phyloP scores from a whole-genome alignment of 495 filamentous ascomycete genomes.

The Xylaria scruposa region DNA sequence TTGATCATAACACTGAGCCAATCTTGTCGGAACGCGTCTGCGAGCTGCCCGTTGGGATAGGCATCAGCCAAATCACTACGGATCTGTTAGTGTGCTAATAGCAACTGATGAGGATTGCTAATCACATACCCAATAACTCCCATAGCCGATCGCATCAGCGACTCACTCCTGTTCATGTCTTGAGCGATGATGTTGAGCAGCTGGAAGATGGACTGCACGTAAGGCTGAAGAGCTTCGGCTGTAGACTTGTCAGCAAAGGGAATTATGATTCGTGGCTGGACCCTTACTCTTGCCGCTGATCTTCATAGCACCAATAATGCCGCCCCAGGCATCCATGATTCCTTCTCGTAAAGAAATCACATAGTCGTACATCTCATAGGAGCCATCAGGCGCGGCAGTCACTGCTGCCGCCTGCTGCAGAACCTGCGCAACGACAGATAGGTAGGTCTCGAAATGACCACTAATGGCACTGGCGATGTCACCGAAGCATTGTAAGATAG shows the following conservation, averaged over 20 bases:
- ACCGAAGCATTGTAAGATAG: constrained; percentile 96
- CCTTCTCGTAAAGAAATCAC: constrained; percentile 92
- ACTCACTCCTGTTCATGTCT: constrained; percentile 87
- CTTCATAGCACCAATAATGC: constrained; percentile 93
- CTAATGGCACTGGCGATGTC: constrained; percentile 97
- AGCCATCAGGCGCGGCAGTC: constrained; percentile 69
- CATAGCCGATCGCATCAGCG: constrained; percentile 89
- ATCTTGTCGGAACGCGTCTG: constrained; percentile 81
- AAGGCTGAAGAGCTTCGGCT: constrained; percentile 76
- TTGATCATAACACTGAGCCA: constrained; percentile 89
- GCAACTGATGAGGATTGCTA: constrained; percentile 8
- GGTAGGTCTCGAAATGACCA: constrained; percentile 88
- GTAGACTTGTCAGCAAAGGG: constrained; percentile 34
- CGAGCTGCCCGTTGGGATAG: constrained; percentile 88
- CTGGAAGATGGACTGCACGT: constrained; percentile 86
- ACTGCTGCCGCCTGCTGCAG: constrained; percentile 90
- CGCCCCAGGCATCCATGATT: constrained; percentile 99
- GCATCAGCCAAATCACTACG: constrained; percentile 89
- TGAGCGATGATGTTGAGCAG: constrained; percentile 81
- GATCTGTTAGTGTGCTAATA: constrained; percentile 44
- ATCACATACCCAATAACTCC: constrained; percentile 87
- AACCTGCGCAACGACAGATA: constrained; percentile 89
- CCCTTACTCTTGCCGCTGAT: constrained; percentile 72
- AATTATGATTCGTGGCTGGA: neutral
- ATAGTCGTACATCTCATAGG: constrained; percentile 94